Conservation (phyloP, 768 basidiomycete species). For the Russula dissimulans region DNA sequence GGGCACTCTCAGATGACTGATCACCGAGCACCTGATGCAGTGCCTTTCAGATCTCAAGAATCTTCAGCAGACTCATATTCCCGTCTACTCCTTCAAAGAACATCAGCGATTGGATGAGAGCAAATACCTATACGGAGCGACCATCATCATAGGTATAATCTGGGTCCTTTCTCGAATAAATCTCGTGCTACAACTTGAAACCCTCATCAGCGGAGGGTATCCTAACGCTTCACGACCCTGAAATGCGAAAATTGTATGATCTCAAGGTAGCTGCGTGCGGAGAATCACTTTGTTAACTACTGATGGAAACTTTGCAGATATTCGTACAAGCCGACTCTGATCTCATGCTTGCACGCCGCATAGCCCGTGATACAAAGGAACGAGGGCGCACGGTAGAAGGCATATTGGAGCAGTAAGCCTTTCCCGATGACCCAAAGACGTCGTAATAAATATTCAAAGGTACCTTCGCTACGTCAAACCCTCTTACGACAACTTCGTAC, state of each 20-base stretch:
- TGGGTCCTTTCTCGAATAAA: neutral
- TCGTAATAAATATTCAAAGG: constrained; percentile 30
- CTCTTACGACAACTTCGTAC: constrained; percentile 88
- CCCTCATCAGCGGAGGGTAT: constrained; percentile 70
- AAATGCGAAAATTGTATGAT: constrained; percentile 75
- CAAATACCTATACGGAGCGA: constrained; percentile 88
- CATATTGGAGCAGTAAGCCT: constrained; percentile 72
- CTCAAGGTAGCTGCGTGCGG: constrained; percentile 50
- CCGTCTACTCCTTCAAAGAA: constrained; percentile 86
- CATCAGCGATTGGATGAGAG: constrained; percentile 76
- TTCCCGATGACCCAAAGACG: neutral
- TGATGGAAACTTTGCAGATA: constrained; percentile 35
- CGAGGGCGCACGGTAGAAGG: constrained; percentile 80
- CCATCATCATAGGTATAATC: constrained; percentile 70
- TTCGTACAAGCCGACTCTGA: constrained; percentile 94
- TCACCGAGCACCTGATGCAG: constrained; percentile 30
- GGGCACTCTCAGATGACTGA: neutral
- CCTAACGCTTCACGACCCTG: constrained; percentile 76
- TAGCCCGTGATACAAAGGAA: constrained; percentile 81
- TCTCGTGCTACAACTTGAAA: neutral
- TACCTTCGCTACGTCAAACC: constrained; percentile 95
- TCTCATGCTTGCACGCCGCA: constrained; percentile 91
- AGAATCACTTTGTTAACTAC: neutral
- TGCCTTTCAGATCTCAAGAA: constrained; percentile 81
- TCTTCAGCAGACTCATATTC: constrained; percentile 79